Evolutionary conservation across 306 rosid genomes (phyloP).

Genomic region (Begonia masoniana): DNA sequence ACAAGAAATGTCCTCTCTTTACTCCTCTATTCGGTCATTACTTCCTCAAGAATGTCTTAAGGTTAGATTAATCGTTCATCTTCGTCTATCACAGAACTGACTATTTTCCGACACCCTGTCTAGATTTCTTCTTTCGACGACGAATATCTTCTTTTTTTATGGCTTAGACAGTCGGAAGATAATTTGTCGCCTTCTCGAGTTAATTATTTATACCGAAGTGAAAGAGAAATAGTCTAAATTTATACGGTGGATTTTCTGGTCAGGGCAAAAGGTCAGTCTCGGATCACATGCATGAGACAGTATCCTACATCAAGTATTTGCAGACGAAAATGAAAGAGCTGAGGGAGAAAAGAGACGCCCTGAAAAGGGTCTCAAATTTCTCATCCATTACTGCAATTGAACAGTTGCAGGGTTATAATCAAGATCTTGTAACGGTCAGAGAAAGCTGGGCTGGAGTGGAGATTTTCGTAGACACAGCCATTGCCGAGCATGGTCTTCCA

Average conservation of each 20-base stretch:
- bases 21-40: conserved; percentile 19
- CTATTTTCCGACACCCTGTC: too few relatives aligned
- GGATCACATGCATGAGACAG: conserved; percentile 27
- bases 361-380: conserved; percentile 6
- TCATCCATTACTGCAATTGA: background rate
- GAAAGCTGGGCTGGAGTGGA: conserved; percentile 16
- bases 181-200: too few relatives aligned
- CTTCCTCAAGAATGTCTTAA: conserved; percentile 25
- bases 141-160: too few relatives aligned
- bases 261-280: conserved; percentile 37
- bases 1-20: conserved; percentile 33
- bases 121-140: too few relatives aligned
- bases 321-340: conserved; percentile 16
- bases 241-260: background rate
- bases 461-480: conserved; percentile 18
- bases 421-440: conserved; percentile 4
- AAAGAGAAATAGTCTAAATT: too few relatives aligned
- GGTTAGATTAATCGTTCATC: conserved; percentile 9
- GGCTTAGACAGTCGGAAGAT: too few relatives aligned
- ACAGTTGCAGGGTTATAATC: background rate
- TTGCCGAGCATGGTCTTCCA: conserved; percentile 20
- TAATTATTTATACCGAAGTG: too few relatives aligned
- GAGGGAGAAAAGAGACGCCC: conserved; percentile 19
- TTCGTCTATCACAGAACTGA: too few relatives aligned
- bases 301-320: conserved; percentile 21